Base-by-base conservation (phyloP, 306 rosid species). In the Urtica urens region DNA sequence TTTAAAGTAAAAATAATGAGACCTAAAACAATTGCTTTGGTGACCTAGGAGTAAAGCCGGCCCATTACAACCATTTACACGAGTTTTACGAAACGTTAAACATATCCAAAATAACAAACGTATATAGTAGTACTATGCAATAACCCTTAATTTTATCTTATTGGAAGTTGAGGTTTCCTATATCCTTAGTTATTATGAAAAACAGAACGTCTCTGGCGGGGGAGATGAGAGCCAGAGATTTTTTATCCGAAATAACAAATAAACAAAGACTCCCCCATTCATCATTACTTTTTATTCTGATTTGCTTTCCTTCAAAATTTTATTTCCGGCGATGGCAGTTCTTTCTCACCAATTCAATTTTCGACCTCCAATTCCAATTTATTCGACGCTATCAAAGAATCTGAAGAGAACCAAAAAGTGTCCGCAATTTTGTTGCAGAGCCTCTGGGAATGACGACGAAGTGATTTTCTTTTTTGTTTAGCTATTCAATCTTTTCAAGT, bases 371-470 rank as follows among this genome's bases (percentile, higher is more conserved):
- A 11, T 53, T 5, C 62, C 40, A 35, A 16, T 54, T 14, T 33
- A 61, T 35, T 64, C 68, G 13, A n/a, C n/a, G n/a, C 44, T 72
- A 19, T 59, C 69, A 53, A 48, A 46, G 24, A 38, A n/a, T 60
- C 49, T 55, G 17, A 51, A 23, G 46, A 24, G 35, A 58, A 43
- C 65, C 15, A 72, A 30, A 15, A 77, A 69, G 58, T 38, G 56
- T 46, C 59, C 45, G 28, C 70, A 60, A 27, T 59, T 77, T 41
- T 66, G 25, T 6, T 80, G 83, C 64, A 64, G 62, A 51, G 73
- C 90, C 48, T 69, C 58, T 7, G 49, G 57, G 63, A 38, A 29
- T 10, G 66, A 59, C 40, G 71, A 53, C 34, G 57, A 72, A 53
- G 94, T 71, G 64, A 30, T 16, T 26, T 46, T 8, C 18, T 60